Evolutionary conservation across 768 basidiomycete species (phyloP).

Genomic region (Mycena maculata): DNA sequence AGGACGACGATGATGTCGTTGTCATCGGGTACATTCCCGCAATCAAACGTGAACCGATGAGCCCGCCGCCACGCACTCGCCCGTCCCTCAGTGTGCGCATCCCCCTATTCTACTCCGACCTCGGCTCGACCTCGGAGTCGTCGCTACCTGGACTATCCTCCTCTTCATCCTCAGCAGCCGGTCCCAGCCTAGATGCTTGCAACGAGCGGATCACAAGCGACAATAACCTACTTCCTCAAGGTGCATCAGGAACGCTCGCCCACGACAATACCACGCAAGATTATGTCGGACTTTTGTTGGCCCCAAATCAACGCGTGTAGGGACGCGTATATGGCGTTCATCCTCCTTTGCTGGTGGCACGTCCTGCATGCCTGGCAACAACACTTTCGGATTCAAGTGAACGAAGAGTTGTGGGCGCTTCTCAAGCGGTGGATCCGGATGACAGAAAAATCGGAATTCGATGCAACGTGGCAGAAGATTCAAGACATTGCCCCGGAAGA

Average conservation of each 20-base stretch:
- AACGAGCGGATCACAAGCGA: slow-evolving; percentile 27
- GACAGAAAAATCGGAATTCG: slow-evolving; percentile 32
- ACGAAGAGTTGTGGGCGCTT: slow-evolving; percentile 33
- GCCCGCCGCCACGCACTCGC: too few relatives aligned
- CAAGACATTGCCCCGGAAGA: slow-evolving; percentile 1
- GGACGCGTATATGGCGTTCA: not conserved
- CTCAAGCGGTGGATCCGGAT: slow-evolving; percentile 39
- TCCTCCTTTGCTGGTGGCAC: slow-evolving; percentile 46
- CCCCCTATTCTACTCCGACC: too few relatives aligned
- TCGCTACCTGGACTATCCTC: too few relatives aligned
- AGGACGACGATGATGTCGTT: too few relatives aligned
- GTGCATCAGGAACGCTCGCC: slow-evolving; percentile 1
- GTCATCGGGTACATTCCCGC: too few relatives aligned
- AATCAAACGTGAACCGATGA: too few relatives aligned
- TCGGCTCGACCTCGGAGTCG: too few relatives aligned
- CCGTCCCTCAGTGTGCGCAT: too few relatives aligned
- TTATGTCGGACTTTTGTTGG: slow-evolving; percentile 26
- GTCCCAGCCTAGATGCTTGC: slow-evolving; percentile 16
- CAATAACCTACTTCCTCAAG: slow-evolving; percentile 30
- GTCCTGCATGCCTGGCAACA: slow-evolving; percentile 46
- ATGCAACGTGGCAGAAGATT: slow-evolving; percentile 30
- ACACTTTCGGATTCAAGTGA: slow-evolving; percentile 25
- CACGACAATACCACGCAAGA: not conserved
- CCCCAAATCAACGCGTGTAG: slow-evolving; percentile 15
- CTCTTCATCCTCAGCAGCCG: too few relatives aligned